These are phyloP conservation scores for Monotropa hypopitys DNA, from an alignment of 179 eudicot species.

Conservation along the genomic window DNA sequence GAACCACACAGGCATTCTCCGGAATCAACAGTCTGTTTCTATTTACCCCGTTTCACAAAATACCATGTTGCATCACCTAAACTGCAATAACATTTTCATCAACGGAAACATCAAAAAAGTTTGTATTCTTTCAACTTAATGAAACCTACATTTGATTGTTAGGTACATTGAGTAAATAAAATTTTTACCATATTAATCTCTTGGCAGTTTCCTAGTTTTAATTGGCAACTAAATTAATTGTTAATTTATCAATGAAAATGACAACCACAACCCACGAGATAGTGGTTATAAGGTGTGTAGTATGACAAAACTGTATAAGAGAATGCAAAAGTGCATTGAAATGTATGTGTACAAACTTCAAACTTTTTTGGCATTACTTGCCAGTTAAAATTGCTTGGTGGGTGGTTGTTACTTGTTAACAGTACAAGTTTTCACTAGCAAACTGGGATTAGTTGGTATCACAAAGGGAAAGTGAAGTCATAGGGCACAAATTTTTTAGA, in stretches of 20 bases:
- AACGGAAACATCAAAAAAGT: slow-evolving; percentile 73
- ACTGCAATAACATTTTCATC: slow-evolving; percentile 69
- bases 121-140: neutral
- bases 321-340: neutral
- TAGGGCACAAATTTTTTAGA: neutral
- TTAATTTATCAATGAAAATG: neutral
- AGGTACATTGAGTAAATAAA: neutral
- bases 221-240: neutral
- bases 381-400: neutral
- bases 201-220: neutral
- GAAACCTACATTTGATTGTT: neutral
- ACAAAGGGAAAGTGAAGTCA: neutral
- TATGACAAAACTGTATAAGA: neutral
- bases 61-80: slow-evolving; percentile 62
- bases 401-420: neutral
- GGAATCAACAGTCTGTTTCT: too few relatives aligned
- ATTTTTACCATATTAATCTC: neutral
- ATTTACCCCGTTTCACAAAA: too few relatives aligned
- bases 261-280: neutral
- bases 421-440: neutral
- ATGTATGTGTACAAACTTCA: neutral
- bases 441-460: neutral
- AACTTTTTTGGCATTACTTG: neutral
- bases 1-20: too few relatives aligned
- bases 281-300: neutral